These are phyloP conservation scores for Salix suchowensis DNA, from an alignment of 345 rosid genomes.

Conservation along the genomic window DNA sequence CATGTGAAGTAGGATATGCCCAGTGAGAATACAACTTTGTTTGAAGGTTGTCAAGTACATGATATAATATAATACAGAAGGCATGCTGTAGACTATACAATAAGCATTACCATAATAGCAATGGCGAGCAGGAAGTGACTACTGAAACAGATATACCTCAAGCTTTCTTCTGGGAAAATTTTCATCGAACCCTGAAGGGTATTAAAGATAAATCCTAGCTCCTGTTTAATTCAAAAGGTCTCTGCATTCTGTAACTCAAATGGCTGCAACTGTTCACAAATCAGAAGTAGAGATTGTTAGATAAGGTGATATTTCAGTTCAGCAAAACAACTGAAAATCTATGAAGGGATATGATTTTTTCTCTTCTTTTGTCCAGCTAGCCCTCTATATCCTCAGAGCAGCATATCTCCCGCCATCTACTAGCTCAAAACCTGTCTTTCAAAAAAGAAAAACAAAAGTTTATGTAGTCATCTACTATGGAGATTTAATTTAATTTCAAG, in stretches of 20 bases:
- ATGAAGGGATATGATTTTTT: too few relatives aligned
- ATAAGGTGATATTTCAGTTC: too few relatives aligned
- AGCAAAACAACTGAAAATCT: too few relatives aligned
- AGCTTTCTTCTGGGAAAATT: neutral
- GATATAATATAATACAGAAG: neutral
- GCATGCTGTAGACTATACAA: neutral
- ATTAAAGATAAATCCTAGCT: neutral
- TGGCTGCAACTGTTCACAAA: conserved; percentile 2
- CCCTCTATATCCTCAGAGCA: too few relatives aligned
- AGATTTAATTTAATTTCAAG: too few relatives aligned
- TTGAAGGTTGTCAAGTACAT: neutral
- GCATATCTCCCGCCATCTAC: too few relatives aligned
- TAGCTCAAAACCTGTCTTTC: too few relatives aligned
- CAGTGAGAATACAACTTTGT: neutral
- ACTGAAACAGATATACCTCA: conserved; percentile 11
- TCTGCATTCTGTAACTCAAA: neutral
- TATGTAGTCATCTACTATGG: too few relatives aligned
- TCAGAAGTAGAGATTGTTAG: neutral
- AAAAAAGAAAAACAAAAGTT: too few relatives aligned
- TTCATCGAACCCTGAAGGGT: neutral
- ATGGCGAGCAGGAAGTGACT: neutral
- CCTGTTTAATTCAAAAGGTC: neutral
- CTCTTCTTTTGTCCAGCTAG: too few relatives aligned
- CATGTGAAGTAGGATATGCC: neutral
- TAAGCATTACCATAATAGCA: neutral